Evolutionary conservation across 345 rosid genomes (phyloP), one percentile per base, ranked within the genome.

Genomic region (Pistacia atlantica): DNA sequence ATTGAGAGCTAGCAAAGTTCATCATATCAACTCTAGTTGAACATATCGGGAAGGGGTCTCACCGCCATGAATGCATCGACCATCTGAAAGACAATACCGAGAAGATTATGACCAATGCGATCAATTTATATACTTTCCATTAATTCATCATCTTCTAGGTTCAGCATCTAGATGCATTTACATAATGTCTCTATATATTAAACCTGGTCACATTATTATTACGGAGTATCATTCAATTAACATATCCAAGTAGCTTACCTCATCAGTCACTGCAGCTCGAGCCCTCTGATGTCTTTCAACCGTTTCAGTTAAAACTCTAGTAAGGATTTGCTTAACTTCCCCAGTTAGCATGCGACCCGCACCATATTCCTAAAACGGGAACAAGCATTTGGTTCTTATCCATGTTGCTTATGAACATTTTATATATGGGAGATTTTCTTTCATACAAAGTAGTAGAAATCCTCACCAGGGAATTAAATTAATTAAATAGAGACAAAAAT

Each of bases 41-140:
- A 93, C 98, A 92, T 92, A 72, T 71, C 83, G 72, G 98, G 99
- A 74, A 93, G 98, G 22, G 98, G 97, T 84, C 99, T 87, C 65
- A 83, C 94, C 1, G 93, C 89, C 98, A 96, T 92, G 81, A 93
- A 92, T 37, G 98, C 97, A 83, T 90, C 95, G 77, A 93, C 97
- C 97, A 93, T 90, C 99, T 96, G 89, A 38, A 80, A 61, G 7
- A 65, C 49, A 42, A 45, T 18, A 28, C 28, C 46, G 20, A 59
- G 4, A 20, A 18, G 20, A 54, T 56, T 20, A 80, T 35, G 42
- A 54, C 7, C 52, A 4, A 48, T 63, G 4, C 57, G 22, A 13
- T 38, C 12, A 13, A 14, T 68, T 3, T 1, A 35, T 4, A 6
- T 45, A 3, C 42, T 17, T 20, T 1, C 5, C 31, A 0, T 12